Evolutionary conservation across 257 asterid genomes (phyloP).

Genomic region (Mitragyna speciosa): DNA sequence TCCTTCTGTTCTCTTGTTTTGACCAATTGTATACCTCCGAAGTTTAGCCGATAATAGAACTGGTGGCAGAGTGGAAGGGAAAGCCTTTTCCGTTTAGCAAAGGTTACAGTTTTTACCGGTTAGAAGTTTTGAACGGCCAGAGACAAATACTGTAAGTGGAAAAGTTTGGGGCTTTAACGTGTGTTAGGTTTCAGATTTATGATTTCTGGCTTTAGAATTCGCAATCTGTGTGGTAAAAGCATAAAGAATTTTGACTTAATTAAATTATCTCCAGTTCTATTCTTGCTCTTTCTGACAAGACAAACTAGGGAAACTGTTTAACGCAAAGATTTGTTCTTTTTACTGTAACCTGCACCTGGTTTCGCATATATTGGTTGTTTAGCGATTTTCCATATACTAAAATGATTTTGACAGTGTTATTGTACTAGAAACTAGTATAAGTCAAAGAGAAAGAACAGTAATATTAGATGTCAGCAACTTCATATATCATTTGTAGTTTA

Average conservation of each 20-base stretch:
- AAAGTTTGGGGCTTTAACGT: neutral
- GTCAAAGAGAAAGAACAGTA: no score
- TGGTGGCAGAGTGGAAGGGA: slow-evolving; percentile 74
- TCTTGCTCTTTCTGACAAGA: neutral
- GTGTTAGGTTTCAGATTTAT: neutral
- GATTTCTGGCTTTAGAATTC: neutral
- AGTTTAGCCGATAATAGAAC: slow-evolving; percentile 8
- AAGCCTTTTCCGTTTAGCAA: slow-evolving; percentile 80
- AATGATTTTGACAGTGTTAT: neutral
- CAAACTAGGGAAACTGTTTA: neutral
- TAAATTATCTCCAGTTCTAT: neutral
- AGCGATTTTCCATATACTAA: neutral
- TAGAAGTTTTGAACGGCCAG: slow-evolving; percentile 62
- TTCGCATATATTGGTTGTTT: neutral
- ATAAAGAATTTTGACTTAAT: neutral
- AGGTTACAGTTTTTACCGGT: slow-evolving; percentile 90
- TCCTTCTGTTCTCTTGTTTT: neutral
- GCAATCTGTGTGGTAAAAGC: neutral
- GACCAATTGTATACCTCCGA: neutral
- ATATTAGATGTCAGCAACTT: neutral
- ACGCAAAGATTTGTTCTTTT: neutral
- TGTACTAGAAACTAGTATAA: neutral
- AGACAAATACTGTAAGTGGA: slow-evolving; percentile 68
- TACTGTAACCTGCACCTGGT: neutral
- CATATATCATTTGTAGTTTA: neutral